Conservation (phyloP, 1,284 basidiomycete genomes). For the Boletus calvinii region DNA sequence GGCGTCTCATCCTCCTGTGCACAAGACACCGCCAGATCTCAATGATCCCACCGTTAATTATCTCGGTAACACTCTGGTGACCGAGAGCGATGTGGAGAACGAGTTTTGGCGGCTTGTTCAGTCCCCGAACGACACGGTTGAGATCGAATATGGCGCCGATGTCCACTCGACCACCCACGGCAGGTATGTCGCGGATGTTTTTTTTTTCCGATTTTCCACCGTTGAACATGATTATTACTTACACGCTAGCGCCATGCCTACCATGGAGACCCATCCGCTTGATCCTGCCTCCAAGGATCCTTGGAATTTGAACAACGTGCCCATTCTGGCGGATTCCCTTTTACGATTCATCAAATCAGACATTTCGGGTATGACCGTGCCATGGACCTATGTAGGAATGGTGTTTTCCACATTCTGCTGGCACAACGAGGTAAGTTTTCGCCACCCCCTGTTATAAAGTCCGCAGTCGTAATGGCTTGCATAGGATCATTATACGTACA, state of each 20-base stretch:
- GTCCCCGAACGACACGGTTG: constrained; percentile 87
- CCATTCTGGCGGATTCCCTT: constrained; percentile 85
- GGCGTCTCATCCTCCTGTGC: constrained; percentile 64
- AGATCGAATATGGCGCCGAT: constrained; percentile 98
- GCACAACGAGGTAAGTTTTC: constrained; percentile 87
- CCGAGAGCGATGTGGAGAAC: constrained; percentile 88
- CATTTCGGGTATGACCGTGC: constrained; percentile 99
- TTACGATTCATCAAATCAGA: constrained; percentile 96
- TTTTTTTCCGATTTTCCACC: constrained; percentile 29
- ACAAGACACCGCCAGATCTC: constrained; percentile 31
- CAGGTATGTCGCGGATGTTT: constrained; percentile 55
- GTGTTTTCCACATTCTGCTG: constrained; percentile 99
- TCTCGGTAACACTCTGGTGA: constrained; percentile 67
- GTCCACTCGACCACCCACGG: constrained; percentile 98
- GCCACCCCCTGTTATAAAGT: constrained; percentile 18
- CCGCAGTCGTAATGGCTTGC: constrained; percentile 22
- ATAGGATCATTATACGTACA: constrained; percentile 97
- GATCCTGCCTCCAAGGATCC: constrained; percentile 87
- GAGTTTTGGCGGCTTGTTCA: constrained; percentile 98
- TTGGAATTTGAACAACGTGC: constrained; percentile 99
- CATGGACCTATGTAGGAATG: constrained; percentile 99
- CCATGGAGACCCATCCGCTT: constrained; percentile 88
- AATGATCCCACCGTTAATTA: constrained; percentile 53
- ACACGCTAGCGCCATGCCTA: constrained; percentile 82
- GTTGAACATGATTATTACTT: constrained; percentile 25